Conservation (phyloP, 2,329 filamentous ascomycete species). For the Colletotrichum tanaceti region DNA sequence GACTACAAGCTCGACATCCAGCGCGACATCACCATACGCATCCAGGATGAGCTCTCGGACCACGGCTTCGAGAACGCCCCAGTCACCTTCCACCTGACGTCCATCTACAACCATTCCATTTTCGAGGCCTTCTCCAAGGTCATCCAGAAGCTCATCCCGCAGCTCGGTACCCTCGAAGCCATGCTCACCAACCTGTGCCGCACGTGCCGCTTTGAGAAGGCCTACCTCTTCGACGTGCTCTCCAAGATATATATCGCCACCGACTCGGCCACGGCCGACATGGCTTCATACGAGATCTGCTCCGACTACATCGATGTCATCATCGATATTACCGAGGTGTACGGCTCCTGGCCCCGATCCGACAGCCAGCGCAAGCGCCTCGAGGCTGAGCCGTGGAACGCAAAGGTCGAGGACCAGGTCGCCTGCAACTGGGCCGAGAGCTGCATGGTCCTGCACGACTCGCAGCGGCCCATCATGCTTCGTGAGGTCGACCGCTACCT, state of each 20-base stretch:
- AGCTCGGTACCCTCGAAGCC: slow-evolving; percentile 90
- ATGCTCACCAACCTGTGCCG: slow-evolving; percentile 94
- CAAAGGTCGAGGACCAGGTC: slow-evolving; percentile 73
- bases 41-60: slow-evolving; percentile 95
- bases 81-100: slow-evolving; percentile 94
- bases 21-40: slow-evolving; percentile 94
- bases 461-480: slow-evolving; percentile 73
- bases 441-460: slow-evolving; percentile 74
- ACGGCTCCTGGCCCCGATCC: slow-evolving; percentile 77
- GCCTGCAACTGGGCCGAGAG: slow-evolving; percentile 75
- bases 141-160: slow-evolving; percentile 96
- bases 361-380: slow-evolving; percentile 65
- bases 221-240: slow-evolving; percentile 96
- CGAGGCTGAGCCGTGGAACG: slow-evolving; percentile 70
- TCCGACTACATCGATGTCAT: slow-evolving; percentile 99
- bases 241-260: slow-evolving; percentile 99
- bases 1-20: slow-evolving; percentile 97
- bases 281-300: slow-evolving; percentile 97
- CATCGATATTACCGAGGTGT: slow-evolving; percentile 95
- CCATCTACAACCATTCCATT: slow-evolving; percentile 98
- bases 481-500: slow-evolving; percentile 79
- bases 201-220: slow-evolving; percentile 96
- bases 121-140: slow-evolving; percentile 99
- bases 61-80: slow-evolving; percentile 93
- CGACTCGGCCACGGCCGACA: slow-evolving; percentile 91